phyloP scores from a whole-genome alignment of 768 basidiomycete species.

The Xerocomellus dryophilus region DNA sequence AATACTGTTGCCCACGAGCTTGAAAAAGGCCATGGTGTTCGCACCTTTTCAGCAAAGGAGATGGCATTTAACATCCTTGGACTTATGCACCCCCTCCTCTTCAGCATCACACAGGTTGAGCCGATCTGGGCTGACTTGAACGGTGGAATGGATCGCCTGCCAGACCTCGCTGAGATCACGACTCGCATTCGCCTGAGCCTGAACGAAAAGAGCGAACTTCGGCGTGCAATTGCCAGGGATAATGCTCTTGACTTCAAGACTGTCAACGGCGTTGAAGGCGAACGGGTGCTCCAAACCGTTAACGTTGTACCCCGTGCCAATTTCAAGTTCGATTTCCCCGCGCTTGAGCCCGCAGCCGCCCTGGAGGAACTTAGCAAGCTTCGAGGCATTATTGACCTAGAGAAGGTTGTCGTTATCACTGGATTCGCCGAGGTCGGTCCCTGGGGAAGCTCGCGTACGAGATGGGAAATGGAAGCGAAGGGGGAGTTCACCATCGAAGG shows the following conservation, averaged over 20 bases:
- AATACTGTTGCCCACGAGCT: slow-evolving; percentile 93
- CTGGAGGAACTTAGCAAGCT: slow-evolving; percentile 74
- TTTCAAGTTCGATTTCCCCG: slow-evolving; percentile 94
- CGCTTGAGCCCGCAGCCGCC: slow-evolving; percentile 66
- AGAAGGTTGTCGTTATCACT: slow-evolving; percentile 93
- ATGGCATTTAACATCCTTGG: slow-evolving; percentile 99
- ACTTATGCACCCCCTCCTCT: slow-evolving; percentile 97
- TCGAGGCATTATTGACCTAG: slow-evolving; percentile 87
- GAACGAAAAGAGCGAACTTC: slow-evolving; percentile 85
- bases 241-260: slow-evolving; percentile 95
- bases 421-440: slow-evolving; percentile 98
- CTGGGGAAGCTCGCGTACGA: slow-evolving; percentile 96
- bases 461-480: slow-evolving; percentile 99
- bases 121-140: slow-evolving; percentile 99
- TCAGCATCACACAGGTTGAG: slow-evolving; percentile 99
- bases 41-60: slow-evolving; percentile 99
- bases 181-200: slow-evolving; percentile 78
- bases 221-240: slow-evolving; percentile 89
- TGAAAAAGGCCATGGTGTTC: slow-evolving; percentile 79
- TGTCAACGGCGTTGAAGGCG: slow-evolving; percentile 85
- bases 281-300: slow-evolving; percentile 88
- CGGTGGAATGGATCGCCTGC: slow-evolving; percentile 96
- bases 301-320: slow-evolving; percentile 95
- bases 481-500: slow-evolving; percentile 98
- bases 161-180: slow-evolving; percentile 91